Conservation (phyloP, 1,284 basidiomycete species). For the Apiotrichum gracile region DNA sequence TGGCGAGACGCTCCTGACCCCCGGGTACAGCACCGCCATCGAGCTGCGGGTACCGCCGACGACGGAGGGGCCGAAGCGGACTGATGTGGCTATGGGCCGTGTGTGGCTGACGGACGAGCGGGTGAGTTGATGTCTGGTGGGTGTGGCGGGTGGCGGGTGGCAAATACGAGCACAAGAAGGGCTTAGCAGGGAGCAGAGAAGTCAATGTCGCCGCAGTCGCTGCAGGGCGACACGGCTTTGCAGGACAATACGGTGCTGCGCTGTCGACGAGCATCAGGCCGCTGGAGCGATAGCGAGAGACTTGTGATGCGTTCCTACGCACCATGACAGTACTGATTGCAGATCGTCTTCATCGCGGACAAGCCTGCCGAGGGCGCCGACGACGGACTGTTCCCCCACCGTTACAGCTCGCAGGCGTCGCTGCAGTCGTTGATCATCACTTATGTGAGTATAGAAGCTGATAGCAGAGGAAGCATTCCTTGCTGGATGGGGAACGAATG, state of each 20-base stretch:
- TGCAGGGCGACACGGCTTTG: no score
- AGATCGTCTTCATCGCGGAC: constrained; percentile 26
- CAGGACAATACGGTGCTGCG: no score
- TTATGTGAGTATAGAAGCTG: constrained; percentile 38
- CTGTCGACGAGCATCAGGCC: no score
- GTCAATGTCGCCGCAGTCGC: no score
- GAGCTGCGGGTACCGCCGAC: constrained; percentile 39
- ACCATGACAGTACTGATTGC: neutral
- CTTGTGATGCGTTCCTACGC: neutral
- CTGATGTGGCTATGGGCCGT: constrained; percentile 26
- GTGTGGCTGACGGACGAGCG: constrained; percentile 40
- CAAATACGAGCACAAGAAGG: no score
- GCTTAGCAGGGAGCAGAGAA: no score
- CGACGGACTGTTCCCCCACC: constrained; percentile 7
- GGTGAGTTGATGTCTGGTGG: constrained; percentile 17
- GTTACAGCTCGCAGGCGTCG: constrained; percentile 17
- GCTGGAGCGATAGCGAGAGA: no score
- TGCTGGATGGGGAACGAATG: no score
- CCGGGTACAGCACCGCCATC: constrained; percentile 27
- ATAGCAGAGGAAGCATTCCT: no score
- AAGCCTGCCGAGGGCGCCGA: neutral
- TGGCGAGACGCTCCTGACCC: constrained; percentile 29
- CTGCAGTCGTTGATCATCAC: constrained; percentile 31
- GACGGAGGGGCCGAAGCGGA: constrained; percentile 37
- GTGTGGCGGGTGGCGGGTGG: no score